Percentiles rank a stretch among this genome's conserved stretches.
These are phyloP conservation scores for Citrullus colocynthis DNA, from an alignment of 306 rosid genomes.

Conservation along the genomic window DNA sequence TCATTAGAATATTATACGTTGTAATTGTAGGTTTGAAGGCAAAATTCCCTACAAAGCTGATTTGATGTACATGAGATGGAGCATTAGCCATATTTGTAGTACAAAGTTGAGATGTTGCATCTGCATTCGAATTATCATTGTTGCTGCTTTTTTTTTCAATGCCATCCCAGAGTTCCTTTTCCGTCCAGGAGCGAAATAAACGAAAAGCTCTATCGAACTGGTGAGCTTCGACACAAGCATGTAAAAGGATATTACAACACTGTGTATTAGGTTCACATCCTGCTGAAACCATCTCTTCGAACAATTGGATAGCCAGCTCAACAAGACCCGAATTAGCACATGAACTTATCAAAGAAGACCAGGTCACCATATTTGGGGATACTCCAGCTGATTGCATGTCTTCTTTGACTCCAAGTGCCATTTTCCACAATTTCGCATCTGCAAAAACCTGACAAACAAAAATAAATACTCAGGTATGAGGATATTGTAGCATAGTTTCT, in stretches of 20 bases:
- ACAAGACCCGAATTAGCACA: conserved; percentile 94
- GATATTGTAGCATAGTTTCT: not conserved
- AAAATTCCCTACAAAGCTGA: conserved; percentile 39
- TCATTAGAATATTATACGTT: conserved; percentile 80
- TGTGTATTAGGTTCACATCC: conserved; percentile 84
- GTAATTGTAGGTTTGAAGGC: conserved; percentile 63
- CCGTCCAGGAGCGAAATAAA: conserved; percentile 65
- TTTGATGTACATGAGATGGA: conserved; percentile 30
- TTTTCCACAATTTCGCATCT: conserved; percentile 74
- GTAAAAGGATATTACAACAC: conserved; percentile 80
- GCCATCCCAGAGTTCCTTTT: conserved; percentile 28
- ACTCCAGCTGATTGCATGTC: conserved; percentile 88
- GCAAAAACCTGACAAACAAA: conserved; percentile 66
- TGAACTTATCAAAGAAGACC: conserved; percentile 90
- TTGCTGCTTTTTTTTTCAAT: conserved; percentile 17
- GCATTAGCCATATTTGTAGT: conserved; percentile 18
- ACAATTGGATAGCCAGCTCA: conserved; percentile 67
- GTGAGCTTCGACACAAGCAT: conserved; percentile 90
- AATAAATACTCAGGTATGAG: conserved; percentile 17
- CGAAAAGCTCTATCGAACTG: conserved; percentile 93
- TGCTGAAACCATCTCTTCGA: conserved; percentile 81
- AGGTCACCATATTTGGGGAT: conserved; percentile 60
- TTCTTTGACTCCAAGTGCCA: conserved; percentile 71
- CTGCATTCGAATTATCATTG: conserved; percentile 12
- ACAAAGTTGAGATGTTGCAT: conserved; percentile 8